Conservation (phyloP, 2,329 filamentous ascomycete species). For the Talaromyces atroroseus region DNA sequence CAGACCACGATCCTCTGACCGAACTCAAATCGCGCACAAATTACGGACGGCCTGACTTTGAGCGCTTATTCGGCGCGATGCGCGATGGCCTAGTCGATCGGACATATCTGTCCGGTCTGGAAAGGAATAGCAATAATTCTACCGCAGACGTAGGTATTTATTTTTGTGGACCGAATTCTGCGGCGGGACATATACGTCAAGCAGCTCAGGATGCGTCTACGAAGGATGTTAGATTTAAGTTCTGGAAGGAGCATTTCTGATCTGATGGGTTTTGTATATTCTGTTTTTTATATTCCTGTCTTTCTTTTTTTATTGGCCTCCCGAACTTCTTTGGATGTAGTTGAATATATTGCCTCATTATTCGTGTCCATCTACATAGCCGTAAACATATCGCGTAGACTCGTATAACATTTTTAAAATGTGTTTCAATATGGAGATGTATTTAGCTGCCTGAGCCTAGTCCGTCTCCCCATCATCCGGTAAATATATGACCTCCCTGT, state of each 20-base stretch:
- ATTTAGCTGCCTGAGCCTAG: slow-evolving; percentile 14
- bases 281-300: slow-evolving; percentile 1
- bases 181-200: slow-evolving; percentile 76
- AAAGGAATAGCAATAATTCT: slow-evolving; percentile 52
- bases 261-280: slow-evolving; percentile 14
- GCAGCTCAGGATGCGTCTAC: slow-evolving; percentile 69
- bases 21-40: slow-evolving; percentile 87
- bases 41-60: slow-evolving; percentile 90
- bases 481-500: slow-evolving; percentile 21
- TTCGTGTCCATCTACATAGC: background rate
- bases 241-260: slow-evolving; percentile 91
- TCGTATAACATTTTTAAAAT: background rate
- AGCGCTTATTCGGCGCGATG: slow-evolving; percentile 73
- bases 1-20: slow-evolving; percentile 81
- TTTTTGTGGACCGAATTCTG: slow-evolving; percentile 83
- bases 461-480: slow-evolving; percentile 24
- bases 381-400: background rate
- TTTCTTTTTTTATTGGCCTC: background rate
- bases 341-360: background rate
- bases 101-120: slow-evolving; percentile 76
- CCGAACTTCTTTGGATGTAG: background rate
- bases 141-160: slow-evolving; percentile 91
- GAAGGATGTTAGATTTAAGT: slow-evolving; percentile 82
- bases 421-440: background rate
- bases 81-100: slow-evolving; percentile 79